Conservation (phyloP, 805 yeast species). For the Saccharomycopsis microspora region DNA sequence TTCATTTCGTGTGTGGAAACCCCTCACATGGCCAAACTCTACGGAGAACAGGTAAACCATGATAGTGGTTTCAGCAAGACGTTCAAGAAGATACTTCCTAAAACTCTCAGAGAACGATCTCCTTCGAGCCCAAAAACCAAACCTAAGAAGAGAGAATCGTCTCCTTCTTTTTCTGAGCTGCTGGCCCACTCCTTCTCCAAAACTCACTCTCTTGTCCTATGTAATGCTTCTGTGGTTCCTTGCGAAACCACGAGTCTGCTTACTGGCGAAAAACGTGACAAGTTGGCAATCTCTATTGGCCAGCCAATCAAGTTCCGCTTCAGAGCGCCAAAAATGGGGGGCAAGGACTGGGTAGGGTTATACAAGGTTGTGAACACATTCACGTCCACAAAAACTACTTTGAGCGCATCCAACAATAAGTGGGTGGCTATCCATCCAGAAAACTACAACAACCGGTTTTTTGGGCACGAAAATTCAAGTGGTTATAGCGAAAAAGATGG, state of each 20-base stretch:
- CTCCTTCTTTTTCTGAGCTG: neutral
- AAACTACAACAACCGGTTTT: slow-evolving; percentile 22
- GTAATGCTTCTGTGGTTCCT: slow-evolving; percentile 14
- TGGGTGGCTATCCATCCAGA: slow-evolving; percentile 41
- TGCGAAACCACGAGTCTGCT: neutral
- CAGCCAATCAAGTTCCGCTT: slow-evolving; percentile 43
- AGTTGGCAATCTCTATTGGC: slow-evolving; percentile 30
- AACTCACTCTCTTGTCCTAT: slow-evolving; percentile 22
- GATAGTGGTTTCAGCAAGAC: slow-evolving; percentile 17
- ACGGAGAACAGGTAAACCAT: slow-evolving; percentile 46
- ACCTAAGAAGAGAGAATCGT: neutral
- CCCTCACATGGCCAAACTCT: slow-evolving; percentile 65
- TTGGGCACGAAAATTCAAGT: slow-evolving; percentile 8
- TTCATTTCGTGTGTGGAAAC: slow-evolving; percentile 65
- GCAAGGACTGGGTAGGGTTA: slow-evolving; percentile 67
- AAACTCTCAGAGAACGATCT: neutral
- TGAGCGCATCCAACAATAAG: slow-evolving; percentile 51
- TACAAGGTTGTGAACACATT: slow-evolving; percentile 54
- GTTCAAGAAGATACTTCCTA: slow-evolving; percentile 14
- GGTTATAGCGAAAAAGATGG: slow-evolving; percentile 13
- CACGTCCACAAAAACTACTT: slow-evolving; percentile 41
- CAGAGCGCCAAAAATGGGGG: slow-evolving; percentile 36
- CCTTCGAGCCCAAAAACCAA: neutral
- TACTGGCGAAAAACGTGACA: slow-evolving; percentile 4
- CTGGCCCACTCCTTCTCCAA: slow-evolving; percentile 6